Evolutionary conservation across 2,329 filamentous ascomycete species (phyloP).

Genomic region (Penicillium sp.): DNA sequence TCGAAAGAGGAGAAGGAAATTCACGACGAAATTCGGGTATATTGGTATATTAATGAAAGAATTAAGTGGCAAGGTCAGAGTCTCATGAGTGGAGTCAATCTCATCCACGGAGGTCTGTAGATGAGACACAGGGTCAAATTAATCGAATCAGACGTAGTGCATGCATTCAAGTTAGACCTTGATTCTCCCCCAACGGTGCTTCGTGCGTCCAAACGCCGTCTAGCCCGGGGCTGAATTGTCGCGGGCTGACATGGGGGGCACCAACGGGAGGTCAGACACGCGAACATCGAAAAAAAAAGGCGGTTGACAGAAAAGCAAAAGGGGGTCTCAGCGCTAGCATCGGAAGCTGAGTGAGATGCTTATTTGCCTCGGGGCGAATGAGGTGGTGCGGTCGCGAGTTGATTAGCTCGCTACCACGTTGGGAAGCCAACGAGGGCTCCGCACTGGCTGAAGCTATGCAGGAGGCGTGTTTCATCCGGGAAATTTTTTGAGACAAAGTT

Average conservation of each 20-base stretch:
- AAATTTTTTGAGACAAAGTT: conserved; percentile 5
- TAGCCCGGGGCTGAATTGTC: conserved; percentile 1
- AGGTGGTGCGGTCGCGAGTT: conserved; percentile 20
- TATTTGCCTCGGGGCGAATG: conserved; percentile 27
- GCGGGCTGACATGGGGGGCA: background rate
- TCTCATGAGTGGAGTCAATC: conserved; percentile 22
- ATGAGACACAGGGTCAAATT: conserved; percentile 20
- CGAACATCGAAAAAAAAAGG: background rate
- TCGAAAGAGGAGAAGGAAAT: conserved; percentile 4
- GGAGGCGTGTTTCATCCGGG: conserved; percentile 12
- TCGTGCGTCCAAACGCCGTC: background rate
- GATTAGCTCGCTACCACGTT: conserved; percentile 22
- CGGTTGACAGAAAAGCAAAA: background rate
- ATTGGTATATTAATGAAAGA: conserved; percentile 17
- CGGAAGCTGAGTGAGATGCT: conserved; percentile 21
- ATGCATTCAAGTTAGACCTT: background rate
- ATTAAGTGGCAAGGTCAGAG: conserved; percentile 16
- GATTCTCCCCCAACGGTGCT: background rate
- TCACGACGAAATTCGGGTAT: conserved; percentile 1
- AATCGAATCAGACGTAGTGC: background rate
- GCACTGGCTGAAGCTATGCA: conserved; percentile 4
- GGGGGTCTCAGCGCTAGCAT: conserved; percentile 11
- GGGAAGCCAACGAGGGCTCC: conserved; percentile 7
- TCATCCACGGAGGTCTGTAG: conserved; percentile 13
- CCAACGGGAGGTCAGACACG: conserved; percentile 2